Evolutionary conservation across 139 green algal species (phyloP), one percentile per base, ranked within the genome.

Genomic region (Micractinium conductrix): DNA sequence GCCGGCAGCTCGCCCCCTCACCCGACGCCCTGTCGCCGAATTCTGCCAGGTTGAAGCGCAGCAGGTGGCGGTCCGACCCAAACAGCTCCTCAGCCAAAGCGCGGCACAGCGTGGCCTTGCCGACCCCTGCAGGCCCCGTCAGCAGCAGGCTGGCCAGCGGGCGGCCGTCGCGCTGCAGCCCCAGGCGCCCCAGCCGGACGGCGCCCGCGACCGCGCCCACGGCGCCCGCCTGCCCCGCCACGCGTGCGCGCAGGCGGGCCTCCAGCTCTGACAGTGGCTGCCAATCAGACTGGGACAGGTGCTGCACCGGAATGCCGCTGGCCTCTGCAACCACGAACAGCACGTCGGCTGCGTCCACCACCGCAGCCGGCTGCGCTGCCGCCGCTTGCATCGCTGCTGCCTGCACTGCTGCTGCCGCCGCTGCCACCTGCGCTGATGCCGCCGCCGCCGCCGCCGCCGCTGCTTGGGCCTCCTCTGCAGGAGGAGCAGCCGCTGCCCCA

Each of bases 131-230:
- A 1, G 94, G 93, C 14, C 95, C 95, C 5, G 87, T 78, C 37
- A 98, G 89, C 58, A 98, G 83, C 73, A 98, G 90, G 44, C 85
- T 93, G 60, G 94, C 91, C 17, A 95, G 91, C 9, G 96, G 95
- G 48, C 88, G 78, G 26, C 38, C 44, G n/a, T 48, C 78, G 48
- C 28, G 83, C 70, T 53, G 83, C 82, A 78, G 87, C 40, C 60
- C 93, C 86, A 91, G 81, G 48, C 76, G 86, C 35, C 89, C 88
- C 63, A 96, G 55, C 83, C 84, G 83, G 63, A 97, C 78, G 0
- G 93, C 93, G 0, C 81, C 81, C 28, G 81, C 72, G 6, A 93
- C 87, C 0, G 87, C 91, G 0, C 63, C n/a, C 58, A 95, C 86
- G 1, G 92, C 93, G 7, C 88, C 86, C 12, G 85, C 71, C 78